phyloP scores from a whole-genome alignment of 192 early-diverging fungal genomes.

The Linnemannia hyalina region DNA sequence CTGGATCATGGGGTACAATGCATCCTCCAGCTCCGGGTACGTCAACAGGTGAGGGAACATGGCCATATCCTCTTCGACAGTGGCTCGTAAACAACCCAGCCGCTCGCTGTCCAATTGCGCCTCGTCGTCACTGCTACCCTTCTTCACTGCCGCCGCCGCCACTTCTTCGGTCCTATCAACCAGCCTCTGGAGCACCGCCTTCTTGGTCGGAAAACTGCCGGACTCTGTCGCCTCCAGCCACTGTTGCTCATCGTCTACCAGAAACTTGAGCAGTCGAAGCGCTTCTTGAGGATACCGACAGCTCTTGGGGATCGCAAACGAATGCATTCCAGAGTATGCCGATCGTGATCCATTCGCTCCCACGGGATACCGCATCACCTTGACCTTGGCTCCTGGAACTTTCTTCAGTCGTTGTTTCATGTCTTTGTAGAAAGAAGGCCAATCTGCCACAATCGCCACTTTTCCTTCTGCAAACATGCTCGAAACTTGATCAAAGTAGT shows the following conservation, averaged over 20 bases:
- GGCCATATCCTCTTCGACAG: constrained; percentile 42
- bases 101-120: constrained; percentile 30
- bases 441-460: constrained; percentile 41
- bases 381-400: background rate
- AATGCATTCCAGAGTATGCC: constrained; percentile 48
- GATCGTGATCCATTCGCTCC: constrained; percentile 28
- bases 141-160: background rate
- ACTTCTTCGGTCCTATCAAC: constrained; percentile 17
- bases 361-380: constrained; percentile 34
- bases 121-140: too few species aligned
- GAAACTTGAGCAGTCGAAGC: constrained; percentile 20
- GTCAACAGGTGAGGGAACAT: constrained; percentile 41
- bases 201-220: constrained; percentile 48
- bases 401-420: constrained; percentile 20
- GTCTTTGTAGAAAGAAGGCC: constrained; percentile 35
- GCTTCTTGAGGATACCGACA: constrained; percentile 17
- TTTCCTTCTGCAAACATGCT: constrained; percentile 31
- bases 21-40: constrained; percentile 49
- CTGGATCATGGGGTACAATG: constrained; percentile 40
- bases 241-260: constrained; percentile 42
- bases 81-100: constrained; percentile 19
- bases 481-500: constrained; percentile 51
- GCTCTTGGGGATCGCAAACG: constrained; percentile 41
- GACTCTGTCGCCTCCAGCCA: constrained; percentile 42
- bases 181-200: constrained; percentile 26